Conservation (phyloP, 1,139 yeast species). For the Diutina rugosa region DNA sequence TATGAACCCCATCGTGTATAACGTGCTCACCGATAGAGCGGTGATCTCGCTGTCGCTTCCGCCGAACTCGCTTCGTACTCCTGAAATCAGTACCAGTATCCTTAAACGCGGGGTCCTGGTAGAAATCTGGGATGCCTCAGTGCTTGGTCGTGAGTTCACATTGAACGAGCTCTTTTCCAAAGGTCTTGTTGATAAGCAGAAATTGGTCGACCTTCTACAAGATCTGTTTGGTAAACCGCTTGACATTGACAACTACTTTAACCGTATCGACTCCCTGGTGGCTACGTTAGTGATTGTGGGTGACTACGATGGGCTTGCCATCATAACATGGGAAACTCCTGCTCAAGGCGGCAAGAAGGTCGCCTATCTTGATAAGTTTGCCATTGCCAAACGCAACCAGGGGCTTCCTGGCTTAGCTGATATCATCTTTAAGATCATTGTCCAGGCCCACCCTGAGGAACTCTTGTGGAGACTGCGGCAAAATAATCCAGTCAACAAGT, state of each 20-base stretch:
- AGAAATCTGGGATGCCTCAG: conserved; percentile 27
- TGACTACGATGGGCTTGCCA: conserved; percentile 91
- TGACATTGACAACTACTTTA: conserved; percentile 51
- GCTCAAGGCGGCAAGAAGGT: conserved; percentile 14
- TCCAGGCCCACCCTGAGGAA: conserved; percentile 58
- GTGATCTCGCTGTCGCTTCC: conserved; percentile 90
- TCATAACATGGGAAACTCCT: conserved; percentile 61
- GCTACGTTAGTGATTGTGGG: conserved; percentile 81
- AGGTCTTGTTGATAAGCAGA: conserved; percentile 40
- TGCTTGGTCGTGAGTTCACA: conserved; percentile 21
- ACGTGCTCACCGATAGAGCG: conserved; percentile 82
- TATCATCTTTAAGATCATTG: conserved; percentile 71
- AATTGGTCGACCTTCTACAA: conserved; percentile 51
- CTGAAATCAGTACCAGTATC: conserved; percentile 62
- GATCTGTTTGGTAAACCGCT: conserved; percentile 67
- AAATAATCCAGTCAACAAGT: conserved; percentile 83
- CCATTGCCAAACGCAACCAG: conserved; percentile 70
- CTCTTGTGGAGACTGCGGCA: conserved; percentile 82
- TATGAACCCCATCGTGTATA: conserved; percentile 74
- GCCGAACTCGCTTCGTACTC: conserved; percentile 50
- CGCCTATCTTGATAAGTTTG: conserved; percentile 86
- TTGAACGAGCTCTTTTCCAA: conserved; percentile 30
- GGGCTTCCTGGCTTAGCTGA: conserved; percentile 94
- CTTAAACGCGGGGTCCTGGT: conserved; percentile 70
- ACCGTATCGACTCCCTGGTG: conserved; percentile 48